Evolutionary conservation across 148 eudicot genomes (phyloP).

Genomic region (Tetragonia tetragonoides): DNA sequence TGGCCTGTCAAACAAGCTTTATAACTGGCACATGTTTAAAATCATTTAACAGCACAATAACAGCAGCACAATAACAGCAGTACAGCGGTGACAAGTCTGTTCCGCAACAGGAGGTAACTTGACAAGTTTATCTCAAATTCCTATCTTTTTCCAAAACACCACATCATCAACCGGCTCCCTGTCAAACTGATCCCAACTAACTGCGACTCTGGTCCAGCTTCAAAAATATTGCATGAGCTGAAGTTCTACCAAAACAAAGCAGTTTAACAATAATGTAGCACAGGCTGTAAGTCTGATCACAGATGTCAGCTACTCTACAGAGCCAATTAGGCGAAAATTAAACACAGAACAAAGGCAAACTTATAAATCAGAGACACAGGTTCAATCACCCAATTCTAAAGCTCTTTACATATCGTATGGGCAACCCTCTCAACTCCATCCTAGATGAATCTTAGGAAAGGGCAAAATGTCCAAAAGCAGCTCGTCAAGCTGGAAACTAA

Average conservation of each 20-base stretch:
- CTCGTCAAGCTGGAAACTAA: background rate
- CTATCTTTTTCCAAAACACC: background rate
- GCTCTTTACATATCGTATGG: too few species aligned
- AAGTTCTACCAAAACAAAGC: background rate
- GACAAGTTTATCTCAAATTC: too few species aligned
- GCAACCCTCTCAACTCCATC: too few species aligned
- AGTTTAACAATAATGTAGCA: background rate
- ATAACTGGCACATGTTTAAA: background rate
- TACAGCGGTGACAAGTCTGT: background rate
- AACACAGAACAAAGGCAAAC: too few species aligned
- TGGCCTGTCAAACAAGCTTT: background rate
- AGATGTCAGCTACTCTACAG: too few species aligned
- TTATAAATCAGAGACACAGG: too few species aligned
- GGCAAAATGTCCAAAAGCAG: background rate
- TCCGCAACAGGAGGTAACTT: background rate
- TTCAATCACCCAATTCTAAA: too few species aligned
- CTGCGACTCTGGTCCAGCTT: too few species aligned
- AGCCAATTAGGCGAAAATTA: too few species aligned
- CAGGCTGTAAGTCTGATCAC: background rate
- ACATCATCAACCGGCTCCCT: background rate
- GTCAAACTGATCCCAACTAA: background rate
- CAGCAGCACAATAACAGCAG: background rate
- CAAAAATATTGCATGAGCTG: background rate
- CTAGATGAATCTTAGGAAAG: too few species aligned
- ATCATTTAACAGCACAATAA: background rate